Conservation (phyloP, 805 yeast species). For the Metschnikowia sp. region DNA sequence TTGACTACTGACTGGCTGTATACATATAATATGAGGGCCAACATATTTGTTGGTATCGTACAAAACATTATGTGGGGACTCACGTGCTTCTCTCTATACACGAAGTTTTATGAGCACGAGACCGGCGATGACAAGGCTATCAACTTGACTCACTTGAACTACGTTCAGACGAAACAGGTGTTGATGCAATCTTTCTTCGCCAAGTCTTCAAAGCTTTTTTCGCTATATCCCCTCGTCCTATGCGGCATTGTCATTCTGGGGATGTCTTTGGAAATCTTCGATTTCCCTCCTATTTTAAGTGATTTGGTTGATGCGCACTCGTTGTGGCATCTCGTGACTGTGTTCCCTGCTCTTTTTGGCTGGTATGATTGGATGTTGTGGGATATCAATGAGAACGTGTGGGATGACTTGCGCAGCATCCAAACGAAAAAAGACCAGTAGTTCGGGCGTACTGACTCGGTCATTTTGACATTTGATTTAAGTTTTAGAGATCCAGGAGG, state of each 20-base stretch:
- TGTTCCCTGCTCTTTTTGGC: slow-evolving; percentile 39
- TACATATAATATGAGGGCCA: slow-evolving; percentile 91
- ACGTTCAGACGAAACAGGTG: slow-evolving; percentile 21
- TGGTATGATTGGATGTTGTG: slow-evolving; percentile 47
- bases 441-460: background rate
- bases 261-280: slow-evolving; percentile 88
- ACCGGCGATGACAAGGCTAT: slow-evolving; percentile 11
- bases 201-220: slow-evolving; percentile 35
- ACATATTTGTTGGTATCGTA: slow-evolving; percentile 69
- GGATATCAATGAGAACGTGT: slow-evolving; percentile 35
- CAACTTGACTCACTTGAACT: slow-evolving; percentile 26
- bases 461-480: background rate
- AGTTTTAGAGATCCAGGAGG: slow-evolving; percentile 55
- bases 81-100: slow-evolving; percentile 32
- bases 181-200: slow-evolving; percentile 32
- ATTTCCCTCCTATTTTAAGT: slow-evolving; percentile 48
- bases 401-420: slow-evolving; percentile 11
- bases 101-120: slow-evolving; percentile 28
- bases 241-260: slow-evolving; percentile 55
- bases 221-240: slow-evolving; percentile 37
- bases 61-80: slow-evolving; percentile 52
- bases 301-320: slow-evolving; percentile 21
- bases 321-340: slow-evolving; percentile 21
- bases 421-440: slow-evolving; percentile 12
- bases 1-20: slow-evolving; percentile 78